phyloP scores from a whole-genome alignment of 345 rosid species.

The Microcos paniculata region DNA sequence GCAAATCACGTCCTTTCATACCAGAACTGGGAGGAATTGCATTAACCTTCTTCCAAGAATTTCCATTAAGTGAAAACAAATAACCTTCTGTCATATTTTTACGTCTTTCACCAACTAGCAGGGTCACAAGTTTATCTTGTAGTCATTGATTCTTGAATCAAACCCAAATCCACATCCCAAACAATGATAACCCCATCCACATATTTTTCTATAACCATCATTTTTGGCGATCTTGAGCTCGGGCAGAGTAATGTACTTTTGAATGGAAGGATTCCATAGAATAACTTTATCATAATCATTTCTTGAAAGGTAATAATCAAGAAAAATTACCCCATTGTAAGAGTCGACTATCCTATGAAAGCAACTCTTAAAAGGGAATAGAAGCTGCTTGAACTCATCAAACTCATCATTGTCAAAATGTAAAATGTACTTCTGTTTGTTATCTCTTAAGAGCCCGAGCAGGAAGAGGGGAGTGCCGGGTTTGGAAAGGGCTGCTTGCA shows the following conservation, averaged over 20 bases:
- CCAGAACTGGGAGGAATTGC: not conserved
- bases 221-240: not conserved
- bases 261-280: conserved; percentile 5
- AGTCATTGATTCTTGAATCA: not conserved
- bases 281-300: too few relatives aligned
- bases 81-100: not conserved
- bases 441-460: too few relatives aligned
- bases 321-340: not conserved
- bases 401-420: not conserved
- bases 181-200: too few relatives aligned
- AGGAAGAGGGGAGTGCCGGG: not conserved
- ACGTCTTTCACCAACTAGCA: not conserved
- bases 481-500: too few relatives aligned
- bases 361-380: not conserved
- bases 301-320: too few relatives aligned
- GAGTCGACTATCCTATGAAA: not conserved
- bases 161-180: not conserved
- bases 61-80: not conserved
- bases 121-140: not conserved
- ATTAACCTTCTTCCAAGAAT: not conserved
- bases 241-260: not conserved
- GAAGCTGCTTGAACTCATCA: not conserved
- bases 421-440: not conserved
- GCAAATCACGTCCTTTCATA: not conserved
- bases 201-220: too few relatives aligned